Base-by-base conservation (phyloP, 495 filamentous ascomycete genomes). In the Pyrenula aspistea region DNA sequence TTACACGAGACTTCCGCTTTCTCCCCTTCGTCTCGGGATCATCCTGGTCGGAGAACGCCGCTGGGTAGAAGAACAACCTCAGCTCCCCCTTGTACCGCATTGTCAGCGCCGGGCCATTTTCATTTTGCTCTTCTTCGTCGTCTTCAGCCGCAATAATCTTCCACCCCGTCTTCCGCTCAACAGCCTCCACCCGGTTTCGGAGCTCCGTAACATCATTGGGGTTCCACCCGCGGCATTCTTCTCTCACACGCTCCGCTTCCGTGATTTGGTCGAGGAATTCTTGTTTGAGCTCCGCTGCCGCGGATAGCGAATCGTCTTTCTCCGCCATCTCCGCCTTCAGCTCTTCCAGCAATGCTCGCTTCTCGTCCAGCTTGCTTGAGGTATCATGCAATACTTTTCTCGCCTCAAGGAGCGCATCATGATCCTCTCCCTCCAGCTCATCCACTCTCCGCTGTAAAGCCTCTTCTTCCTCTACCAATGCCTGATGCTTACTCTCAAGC, bases 181-280 rank as follows among this genome's bases (percentile, higher is more conserved):
- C 72, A 0, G 70, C 66, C 23, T 83, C 73, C 20, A 89, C 85
- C 77, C 63, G 71, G 89, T 86, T 77, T 76, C 91, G 88, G 8
- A 92, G 72, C 22, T 75, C 75, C 54, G 69, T 74, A 55, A 97
- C 85, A 65, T 97, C 93, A 19, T 74, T 79, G 24, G 83, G 77
- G 58, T 83, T 93, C 87, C 91, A 96, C 21, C 93, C 91, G 19
- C 91, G 81, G 66, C 86, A 95, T 62, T 93, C 84, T 66, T 95
- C 89, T 59, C 85, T 82, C 36, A 94, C 74, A 56, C 83, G 84
- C 63, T 96, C 90, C 0, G 92, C 89, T 61, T 91, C 84, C 55
- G 80, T 76, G 56, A 96, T 96, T 25, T 91, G 88, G 2, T 78
- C 77, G 20, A 80, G 59, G 62, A 74, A 91, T 61, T 83, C 76